These are phyloP conservation scores for Hysterangium stoloniferum DNA, from an alignment of 768 basidiomycete genomes.

Conservation along the genomic window DNA sequence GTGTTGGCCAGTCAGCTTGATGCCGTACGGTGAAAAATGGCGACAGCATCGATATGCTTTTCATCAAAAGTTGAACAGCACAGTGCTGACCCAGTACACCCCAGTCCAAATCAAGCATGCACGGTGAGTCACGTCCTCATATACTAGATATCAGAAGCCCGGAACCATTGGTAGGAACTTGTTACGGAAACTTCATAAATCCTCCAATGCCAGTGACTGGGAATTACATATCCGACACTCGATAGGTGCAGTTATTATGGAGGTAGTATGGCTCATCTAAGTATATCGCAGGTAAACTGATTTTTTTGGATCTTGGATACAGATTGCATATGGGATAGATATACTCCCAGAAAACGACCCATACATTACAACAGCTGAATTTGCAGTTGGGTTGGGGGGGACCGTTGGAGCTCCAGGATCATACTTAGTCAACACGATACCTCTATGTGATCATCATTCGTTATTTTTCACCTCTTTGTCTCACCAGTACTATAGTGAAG, in stretches of 20 bases:
- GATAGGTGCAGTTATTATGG: neutral
- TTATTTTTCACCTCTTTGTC: neutral
- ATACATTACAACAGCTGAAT: neutral
- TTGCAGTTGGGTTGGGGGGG: neutral
- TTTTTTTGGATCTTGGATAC: neutral
- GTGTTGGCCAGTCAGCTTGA: neutral
- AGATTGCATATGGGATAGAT: neutral
- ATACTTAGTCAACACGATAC: neutral
- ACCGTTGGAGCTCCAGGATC: neutral
- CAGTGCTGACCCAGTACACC: neutral
- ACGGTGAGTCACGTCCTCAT: neutral
- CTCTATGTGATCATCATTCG: constrained; percentile 8
- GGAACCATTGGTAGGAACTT: no score
- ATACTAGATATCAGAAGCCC: no score
- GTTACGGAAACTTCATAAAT: neutral
- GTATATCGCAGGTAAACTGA: neutral
- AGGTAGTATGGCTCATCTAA: no score
- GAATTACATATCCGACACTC: neutral
- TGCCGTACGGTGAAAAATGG: constrained; percentile 1
- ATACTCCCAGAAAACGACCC: neutral
- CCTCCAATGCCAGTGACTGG: constrained; percentile 20
- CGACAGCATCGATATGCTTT: neutral
- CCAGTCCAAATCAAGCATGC: neutral
- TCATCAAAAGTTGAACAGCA: neutral
- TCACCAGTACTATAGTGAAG: constrained; percentile 20